Conservation (phyloP, 129 eudicot genomes). For the Artemisia argyi region DNA sequence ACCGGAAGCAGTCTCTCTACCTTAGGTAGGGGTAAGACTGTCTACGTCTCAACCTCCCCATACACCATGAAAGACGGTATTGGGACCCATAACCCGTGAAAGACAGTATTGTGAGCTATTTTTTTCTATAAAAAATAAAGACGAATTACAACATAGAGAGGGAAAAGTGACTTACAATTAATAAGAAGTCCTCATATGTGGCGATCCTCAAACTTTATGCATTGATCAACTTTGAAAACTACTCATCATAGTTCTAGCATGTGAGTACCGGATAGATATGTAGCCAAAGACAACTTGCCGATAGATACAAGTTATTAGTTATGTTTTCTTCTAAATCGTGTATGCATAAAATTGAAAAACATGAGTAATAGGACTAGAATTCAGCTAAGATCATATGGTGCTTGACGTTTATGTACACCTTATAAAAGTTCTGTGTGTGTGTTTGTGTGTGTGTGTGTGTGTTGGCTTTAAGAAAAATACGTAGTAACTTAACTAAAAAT, state of each 20-base stretch:
- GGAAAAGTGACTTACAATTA: slow-evolving; percentile 9
- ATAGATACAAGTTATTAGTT: not conserved
- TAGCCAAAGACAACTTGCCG: slow-evolving; percentile 68
- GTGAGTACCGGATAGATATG: slow-evolving; percentile 49
- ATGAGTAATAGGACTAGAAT: not conserved
- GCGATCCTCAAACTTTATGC: slow-evolving; percentile 10
- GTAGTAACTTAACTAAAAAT: not conserved
- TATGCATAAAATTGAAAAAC: not conserved
- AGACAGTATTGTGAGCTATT: too few relatives aligned
- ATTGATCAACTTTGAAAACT: slow-evolving; percentile 24
- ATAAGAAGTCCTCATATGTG: not conserved
- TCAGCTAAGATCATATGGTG: not conserved
- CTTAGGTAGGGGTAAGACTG: too few relatives aligned
- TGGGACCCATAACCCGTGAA: too few relatives aligned
- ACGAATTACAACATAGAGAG: not conserved
- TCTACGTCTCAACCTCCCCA: too few relatives aligned
- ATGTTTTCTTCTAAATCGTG: not conserved
- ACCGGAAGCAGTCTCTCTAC: too few relatives aligned
- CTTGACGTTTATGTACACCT: not conserved
- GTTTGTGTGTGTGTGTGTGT: not conserved
- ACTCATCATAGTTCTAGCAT: slow-evolving; percentile 57
- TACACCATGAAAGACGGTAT: too few relatives aligned
- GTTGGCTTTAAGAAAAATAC: not conserved
- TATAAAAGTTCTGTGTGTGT: too few relatives aligned
- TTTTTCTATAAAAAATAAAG: not conserved